Conservation (phyloP, 2,329 filamentous ascomycete genomes). For the Hortaea sp. region DNA sequence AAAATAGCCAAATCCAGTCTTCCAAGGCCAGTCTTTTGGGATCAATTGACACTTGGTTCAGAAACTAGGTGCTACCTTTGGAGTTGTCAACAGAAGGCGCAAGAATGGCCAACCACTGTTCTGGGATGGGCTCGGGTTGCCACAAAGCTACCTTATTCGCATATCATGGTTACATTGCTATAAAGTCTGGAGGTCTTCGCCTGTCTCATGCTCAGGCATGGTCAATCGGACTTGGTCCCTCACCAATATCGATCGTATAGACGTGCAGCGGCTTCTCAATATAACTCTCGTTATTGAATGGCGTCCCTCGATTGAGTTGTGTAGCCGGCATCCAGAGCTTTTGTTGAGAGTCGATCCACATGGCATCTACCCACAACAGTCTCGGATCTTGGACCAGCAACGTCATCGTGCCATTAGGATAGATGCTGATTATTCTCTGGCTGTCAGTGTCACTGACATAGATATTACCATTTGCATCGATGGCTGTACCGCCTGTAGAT, state of each 20-base stretch:
- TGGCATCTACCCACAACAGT: slow-evolving; percentile 23
- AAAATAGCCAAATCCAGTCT: no score
- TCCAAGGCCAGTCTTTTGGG: no score
- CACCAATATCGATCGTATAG: slow-evolving; percentile 19
- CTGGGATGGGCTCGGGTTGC: no score
- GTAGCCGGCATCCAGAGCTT: slow-evolving; percentile 23
- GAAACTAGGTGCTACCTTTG: no score
- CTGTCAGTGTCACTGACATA: slow-evolving; percentile 28
- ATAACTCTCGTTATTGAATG: slow-evolving; percentile 19
- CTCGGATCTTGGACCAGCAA: slow-evolving; percentile 19
- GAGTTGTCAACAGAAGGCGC: no score
- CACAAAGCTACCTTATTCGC: no score
- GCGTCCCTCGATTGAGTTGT: slow-evolving; percentile 20
- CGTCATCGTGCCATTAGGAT: slow-evolving; percentile 19
- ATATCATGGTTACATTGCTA: no score
- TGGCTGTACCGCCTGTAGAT: slow-evolving; percentile 29
- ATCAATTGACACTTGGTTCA: no score
- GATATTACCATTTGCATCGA: slow-evolving; percentile 29
- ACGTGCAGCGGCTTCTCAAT: slow-evolving; percentile 18
- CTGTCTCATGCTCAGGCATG: slow-evolving; percentile 5
- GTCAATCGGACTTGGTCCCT: slow-evolving; percentile 19
- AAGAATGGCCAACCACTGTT: no score
- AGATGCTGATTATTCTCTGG: slow-evolving; percentile 18
- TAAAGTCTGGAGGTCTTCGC: no score
- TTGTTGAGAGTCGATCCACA: slow-evolving; percentile 20